Percentiles rank a stretch among this genome's conserved stretches.
These are phyloP conservation scores for Diaporthe vexans DNA, from an alignment of 2,329 filamentous ascomycete genomes.

Conservation along the genomic window DNA sequence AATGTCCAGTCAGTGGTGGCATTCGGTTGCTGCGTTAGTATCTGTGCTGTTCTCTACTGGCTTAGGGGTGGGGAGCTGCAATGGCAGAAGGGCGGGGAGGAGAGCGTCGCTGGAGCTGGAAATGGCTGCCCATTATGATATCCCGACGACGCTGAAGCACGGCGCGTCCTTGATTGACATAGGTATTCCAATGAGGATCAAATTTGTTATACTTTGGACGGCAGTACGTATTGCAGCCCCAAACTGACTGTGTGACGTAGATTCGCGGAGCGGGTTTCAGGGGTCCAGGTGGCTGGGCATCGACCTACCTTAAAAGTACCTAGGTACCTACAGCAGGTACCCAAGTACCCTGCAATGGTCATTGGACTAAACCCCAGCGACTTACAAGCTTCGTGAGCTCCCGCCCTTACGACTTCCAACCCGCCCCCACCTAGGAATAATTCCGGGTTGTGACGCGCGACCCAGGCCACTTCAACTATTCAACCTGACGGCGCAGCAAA, in stretches of 20 bases:
- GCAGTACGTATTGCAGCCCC: background rate
- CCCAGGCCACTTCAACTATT: background rate
- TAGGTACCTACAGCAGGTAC: background rate
- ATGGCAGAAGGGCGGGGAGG: slow-evolving; percentile 2
- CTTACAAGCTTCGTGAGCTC: too few species aligned
- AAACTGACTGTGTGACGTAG: background rate
- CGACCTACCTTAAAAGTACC: background rate
- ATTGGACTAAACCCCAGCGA: too few species aligned
- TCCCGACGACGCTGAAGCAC: slow-evolving; percentile 37
- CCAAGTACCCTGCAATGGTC: background rate
- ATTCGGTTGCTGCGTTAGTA: background rate
- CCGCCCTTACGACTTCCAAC: too few species aligned
- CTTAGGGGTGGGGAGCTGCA: background rate
- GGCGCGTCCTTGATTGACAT: slow-evolving; percentile 35
- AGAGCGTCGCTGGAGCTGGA: slow-evolving; percentile 24
- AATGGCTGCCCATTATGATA: slow-evolving; percentile 39
- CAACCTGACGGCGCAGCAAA: background rate
- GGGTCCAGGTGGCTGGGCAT: background rate
- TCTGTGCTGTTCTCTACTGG: slow-evolving; percentile 4
- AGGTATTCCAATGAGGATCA: slow-evolving; percentile 29
- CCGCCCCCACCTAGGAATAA: background rate
- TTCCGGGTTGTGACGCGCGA: background rate
- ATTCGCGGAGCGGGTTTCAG: too few species aligned
- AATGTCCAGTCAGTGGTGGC: background rate
- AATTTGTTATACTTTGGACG: slow-evolving; percentile 12